These are phyloP conservation scores for Pyricularia grisea DNA, from an alignment of 2,329 filamentous ascomycete species.

Conservation along the genomic window DNA sequence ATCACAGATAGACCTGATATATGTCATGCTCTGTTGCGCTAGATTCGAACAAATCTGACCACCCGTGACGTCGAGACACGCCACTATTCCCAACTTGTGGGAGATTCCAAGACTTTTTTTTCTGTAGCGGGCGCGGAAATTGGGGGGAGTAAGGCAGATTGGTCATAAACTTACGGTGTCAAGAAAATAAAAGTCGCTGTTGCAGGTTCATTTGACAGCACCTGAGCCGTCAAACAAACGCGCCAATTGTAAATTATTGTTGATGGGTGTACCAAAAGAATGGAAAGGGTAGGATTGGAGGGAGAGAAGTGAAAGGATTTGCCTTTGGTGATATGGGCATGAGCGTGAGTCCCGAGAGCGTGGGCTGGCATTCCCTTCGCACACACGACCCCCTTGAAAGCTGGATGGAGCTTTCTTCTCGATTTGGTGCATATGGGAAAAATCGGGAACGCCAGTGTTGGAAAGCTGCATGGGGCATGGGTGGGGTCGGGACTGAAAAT, in stretches of 20 bases:
- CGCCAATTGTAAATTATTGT: slow-evolving; percentile 37
- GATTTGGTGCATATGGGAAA: background rate
- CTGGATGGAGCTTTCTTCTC: background rate
- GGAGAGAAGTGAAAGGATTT: background rate
- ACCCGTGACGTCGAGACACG: slow-evolving; percentile 2
- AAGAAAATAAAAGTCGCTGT: slow-evolving; percentile 47
- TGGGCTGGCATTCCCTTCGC: background rate
- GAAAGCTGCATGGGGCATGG: background rate
- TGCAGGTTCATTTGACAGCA: slow-evolving; percentile 99
- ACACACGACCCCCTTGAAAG: background rate
- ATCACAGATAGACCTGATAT: background rate
- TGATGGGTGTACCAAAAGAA: slow-evolving; percentile 6
- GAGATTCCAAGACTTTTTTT: background rate
- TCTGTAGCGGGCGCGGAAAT: background rate
- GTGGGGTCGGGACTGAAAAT: background rate
- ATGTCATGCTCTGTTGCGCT: background rate
- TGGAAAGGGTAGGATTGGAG: slow-evolving; percentile 4
- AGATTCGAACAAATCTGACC: background rate
- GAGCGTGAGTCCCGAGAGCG: background rate
- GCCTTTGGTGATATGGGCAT: background rate
- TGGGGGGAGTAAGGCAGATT: background rate
- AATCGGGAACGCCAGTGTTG: background rate
- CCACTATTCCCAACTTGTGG: slow-evolving; percentile 1
- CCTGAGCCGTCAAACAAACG: slow-evolving; percentile 80
- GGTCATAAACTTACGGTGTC: slow-evolving; percentile 44